phyloP scores from a whole-genome alignment of 140 eudicot species.

The Flaveria floridana region DNA sequence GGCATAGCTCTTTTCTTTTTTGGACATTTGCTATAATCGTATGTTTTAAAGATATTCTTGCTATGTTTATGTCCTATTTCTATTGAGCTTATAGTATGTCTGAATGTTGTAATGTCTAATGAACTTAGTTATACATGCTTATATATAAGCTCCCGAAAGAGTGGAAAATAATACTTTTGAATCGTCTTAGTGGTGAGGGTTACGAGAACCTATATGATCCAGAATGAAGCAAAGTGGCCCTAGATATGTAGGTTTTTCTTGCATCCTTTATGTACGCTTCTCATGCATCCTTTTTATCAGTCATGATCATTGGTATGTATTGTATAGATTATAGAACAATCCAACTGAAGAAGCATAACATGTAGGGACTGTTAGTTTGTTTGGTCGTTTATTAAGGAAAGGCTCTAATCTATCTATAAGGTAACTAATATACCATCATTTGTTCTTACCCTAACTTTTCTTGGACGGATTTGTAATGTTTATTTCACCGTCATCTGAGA shows the following conservation, averaged over 20 bases:
- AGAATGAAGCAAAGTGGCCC: slow-evolving; percentile 5
- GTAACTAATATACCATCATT: not conserved
- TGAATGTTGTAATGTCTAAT: not conserved
- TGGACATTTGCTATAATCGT: slow-evolving; percentile 1
- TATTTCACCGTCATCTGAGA: not conserved
- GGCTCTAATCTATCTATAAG: slow-evolving; percentile 7
- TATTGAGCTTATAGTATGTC: slow-evolving; percentile 9
- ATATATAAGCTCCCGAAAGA: not conserved
- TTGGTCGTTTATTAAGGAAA: slow-evolving; percentile 5
- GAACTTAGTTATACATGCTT: slow-evolving; percentile 12
- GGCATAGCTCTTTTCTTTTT: slow-evolving; percentile 19
- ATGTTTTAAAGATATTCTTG: slow-evolving; percentile 9
- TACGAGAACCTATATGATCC: slow-evolving; percentile 1
- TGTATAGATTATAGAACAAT: slow-evolving; percentile 1
- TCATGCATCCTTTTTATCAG: not conserved
- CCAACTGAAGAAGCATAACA: not conserved
- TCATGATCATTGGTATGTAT: not conserved
- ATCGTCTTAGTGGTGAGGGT: not conserved
- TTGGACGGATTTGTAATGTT: slow-evolving; percentile 8
- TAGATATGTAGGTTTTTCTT: slow-evolving; percentile 15
- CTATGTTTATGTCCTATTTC: slow-evolving; percentile 16
- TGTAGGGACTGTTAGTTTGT: slow-evolving; percentile 7
- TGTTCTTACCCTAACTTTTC: not conserved
- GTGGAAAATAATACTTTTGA: not conserved
- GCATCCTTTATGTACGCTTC: not conserved